Conservation (phyloP, 441 rosid species). For the Erodium trifolium region DNA sequence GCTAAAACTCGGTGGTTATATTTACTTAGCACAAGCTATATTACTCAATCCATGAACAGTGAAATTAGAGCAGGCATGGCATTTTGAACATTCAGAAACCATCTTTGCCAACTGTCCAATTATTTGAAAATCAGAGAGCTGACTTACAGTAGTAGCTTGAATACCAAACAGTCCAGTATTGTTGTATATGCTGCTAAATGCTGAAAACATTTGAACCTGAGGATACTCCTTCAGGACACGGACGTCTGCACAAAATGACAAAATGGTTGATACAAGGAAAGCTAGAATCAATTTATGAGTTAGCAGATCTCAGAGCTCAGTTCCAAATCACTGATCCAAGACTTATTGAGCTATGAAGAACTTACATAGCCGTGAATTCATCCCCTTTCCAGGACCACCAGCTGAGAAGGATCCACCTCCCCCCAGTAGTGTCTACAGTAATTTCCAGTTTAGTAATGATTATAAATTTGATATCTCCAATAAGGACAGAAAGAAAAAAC, state of each 20-base stretch:
- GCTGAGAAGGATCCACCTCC: conserved; percentile 1
- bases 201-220: neutral
- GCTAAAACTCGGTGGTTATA: neutral
- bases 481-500: neutral
- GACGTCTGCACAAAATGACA: neutral
- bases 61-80: neutral
- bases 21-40: neutral
- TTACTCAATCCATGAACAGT: neutral
- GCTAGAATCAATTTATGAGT: neutral
- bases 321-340: neutral
- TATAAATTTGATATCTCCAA: neutral
- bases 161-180: neutral
- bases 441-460: neutral
- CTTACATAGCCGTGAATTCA: neutral
- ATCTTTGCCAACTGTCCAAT: too few relatives aligned
- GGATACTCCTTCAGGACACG: conserved; percentile 1
- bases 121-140: neutral
- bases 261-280: neutral
- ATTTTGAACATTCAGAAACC: too few relatives aligned
- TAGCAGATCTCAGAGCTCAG: neutral
- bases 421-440: neutral
- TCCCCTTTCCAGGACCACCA: conserved; percentile 2
- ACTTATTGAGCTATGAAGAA: neutral
- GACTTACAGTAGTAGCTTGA: neutral
- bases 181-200: neutral